Conservation (phyloP, 192 early-diverging fungal genomes). For the Coemansia pectinata region DNA sequence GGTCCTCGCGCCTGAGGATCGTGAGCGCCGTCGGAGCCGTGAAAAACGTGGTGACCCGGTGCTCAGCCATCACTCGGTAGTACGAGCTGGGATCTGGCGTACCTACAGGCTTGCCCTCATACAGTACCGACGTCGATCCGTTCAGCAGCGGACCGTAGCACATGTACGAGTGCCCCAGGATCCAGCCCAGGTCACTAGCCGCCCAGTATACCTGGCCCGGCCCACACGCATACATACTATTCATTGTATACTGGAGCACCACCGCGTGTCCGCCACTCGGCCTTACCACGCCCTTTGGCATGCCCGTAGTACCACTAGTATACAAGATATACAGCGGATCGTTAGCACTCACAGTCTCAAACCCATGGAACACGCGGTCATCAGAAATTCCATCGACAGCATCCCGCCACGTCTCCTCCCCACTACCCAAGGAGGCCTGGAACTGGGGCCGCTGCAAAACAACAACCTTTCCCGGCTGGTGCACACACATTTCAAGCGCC, state of each 20-base stretch:
- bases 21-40: conserved; percentile 85
- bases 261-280: conserved; percentile 72
- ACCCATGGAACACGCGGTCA: conserved; percentile 15
- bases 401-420: conserved; percentile 49
- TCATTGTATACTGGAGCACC: conserved; percentile 66
- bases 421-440: conserved; percentile 49
- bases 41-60: conserved; percentile 72
- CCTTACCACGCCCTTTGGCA: conserved; percentile 68
- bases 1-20: conserved; percentile 79
- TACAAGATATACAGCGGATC: conserved; percentile 85
- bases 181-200: conserved; percentile 87
- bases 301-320: conserved; percentile 74
- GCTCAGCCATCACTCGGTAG: conserved; percentile 75
- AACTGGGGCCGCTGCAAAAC: conserved; percentile 67
- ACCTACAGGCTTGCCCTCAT: conserved; percentile 84
- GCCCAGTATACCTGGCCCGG: conserved; percentile 80
- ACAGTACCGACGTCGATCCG: conserved; percentile 77
- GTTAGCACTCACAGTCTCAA: conserved; percentile 59
- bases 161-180: conserved; percentile 85
- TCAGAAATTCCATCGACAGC: conserved; percentile 38
- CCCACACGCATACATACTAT: conserved; percentile 68
- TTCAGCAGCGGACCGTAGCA: conserved; percentile 77
- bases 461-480: conserved; percentile 52
- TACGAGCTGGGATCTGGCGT: conserved; percentile 78
- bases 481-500: conserved; percentile 60